These are phyloP conservation scores for Chalara sp. DNA, from an alignment of 2,329 filamentous ascomycete genomes.

Conservation along the genomic window DNA sequence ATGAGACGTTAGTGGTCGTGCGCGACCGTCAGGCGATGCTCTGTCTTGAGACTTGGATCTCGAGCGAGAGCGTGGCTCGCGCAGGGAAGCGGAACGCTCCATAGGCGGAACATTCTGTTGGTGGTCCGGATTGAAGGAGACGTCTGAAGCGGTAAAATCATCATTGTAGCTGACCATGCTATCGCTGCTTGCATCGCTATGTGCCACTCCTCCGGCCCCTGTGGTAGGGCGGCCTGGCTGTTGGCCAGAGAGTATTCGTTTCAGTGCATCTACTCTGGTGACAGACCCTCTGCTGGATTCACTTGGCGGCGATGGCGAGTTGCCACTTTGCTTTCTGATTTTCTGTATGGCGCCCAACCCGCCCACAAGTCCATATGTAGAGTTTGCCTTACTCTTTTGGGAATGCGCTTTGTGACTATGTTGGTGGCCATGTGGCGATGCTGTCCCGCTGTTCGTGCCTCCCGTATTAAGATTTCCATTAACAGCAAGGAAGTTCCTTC, in stretches of 20 bases:
- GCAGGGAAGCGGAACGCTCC: conserved; percentile 21
- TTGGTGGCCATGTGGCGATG: conserved; percentile 37
- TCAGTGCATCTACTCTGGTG: conserved; percentile 58
- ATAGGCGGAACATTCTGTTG: conserved; percentile 13
- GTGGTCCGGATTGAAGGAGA: conserved; percentile 44
- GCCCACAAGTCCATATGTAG: conserved; percentile 23
- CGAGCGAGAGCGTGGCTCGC: conserved; percentile 17
- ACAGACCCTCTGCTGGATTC: conserved; percentile 43
- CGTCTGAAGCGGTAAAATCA: conserved; percentile 59
- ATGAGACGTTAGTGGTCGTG: conserved; percentile 18
- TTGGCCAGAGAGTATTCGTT: conserved; percentile 51
- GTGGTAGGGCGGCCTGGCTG: conserved; percentile 28
- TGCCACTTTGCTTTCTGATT: conserved; percentile 47
- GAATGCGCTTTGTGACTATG: conserved; percentile 6
- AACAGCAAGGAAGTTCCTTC: conserved; percentile 50
- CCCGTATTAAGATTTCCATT: conserved; percentile 41
- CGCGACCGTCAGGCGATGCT: conserved; percentile 13
- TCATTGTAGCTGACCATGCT: conserved; percentile 59
- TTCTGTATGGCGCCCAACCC: conserved; percentile 33
- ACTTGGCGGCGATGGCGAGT: conserved; percentile 36
- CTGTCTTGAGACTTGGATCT: conserved; percentile 26
- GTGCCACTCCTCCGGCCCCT: conserved; percentile 30
- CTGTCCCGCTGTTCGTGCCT: conserved; percentile 29
- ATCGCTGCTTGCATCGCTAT: conserved; percentile 52
- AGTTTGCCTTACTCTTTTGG: conserved; percentile 20